Base-by-base conservation (phyloP, 1,284 basidiomycete species). In the Caloboletus inedulis region DNA sequence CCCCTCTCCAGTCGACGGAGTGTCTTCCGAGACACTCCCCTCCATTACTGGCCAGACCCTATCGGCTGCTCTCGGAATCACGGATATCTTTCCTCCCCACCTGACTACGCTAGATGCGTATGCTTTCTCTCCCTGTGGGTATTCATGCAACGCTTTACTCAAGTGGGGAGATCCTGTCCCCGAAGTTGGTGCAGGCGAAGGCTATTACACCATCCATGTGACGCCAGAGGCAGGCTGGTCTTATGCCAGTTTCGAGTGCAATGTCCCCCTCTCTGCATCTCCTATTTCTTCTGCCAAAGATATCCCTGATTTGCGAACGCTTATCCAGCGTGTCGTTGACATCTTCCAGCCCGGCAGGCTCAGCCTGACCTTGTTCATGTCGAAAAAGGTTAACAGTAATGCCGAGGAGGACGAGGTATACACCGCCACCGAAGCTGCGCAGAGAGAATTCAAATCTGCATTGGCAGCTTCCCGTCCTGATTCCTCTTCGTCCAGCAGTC, bases 161-260 rank as follows among this genome's bases (percentile, higher is more conserved):
- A 85, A 78, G 61, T 87, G 88, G 77, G 76, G 74, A 7, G 71
- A 77, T 13, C 59, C 57, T 13, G 59, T 61, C 45, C 54, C 66
- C 13, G 51, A 58, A 27, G 48, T 40, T 14, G 56, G 53, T 7
- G 60, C 55, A 14, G 81, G 83, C 21, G 94, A 95, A 67, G 92
- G 94, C 30, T 99, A 99, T 74, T 98, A 94, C 72, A 99, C 94
- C 8, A 96, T 99, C 56, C 97, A 99, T 70, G 97, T 99, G 49
- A 99, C 97, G 0, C 97, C 97, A 31, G 97, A 99, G 72, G 85
- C 90, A 60, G 95, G 91, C 53, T 98, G 92, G 86, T 96, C 93
- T 44, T 99, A 97, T 71, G 97, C 97, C 46, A 92, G 89, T 62
- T 99, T 99, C 74, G 97, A 99, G 74, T 97, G 94, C 74, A 99